phyloP scores from a whole-genome alignment of 2,329 filamentous ascomycete genomes.

The Epichloe aotearoae region DNA sequence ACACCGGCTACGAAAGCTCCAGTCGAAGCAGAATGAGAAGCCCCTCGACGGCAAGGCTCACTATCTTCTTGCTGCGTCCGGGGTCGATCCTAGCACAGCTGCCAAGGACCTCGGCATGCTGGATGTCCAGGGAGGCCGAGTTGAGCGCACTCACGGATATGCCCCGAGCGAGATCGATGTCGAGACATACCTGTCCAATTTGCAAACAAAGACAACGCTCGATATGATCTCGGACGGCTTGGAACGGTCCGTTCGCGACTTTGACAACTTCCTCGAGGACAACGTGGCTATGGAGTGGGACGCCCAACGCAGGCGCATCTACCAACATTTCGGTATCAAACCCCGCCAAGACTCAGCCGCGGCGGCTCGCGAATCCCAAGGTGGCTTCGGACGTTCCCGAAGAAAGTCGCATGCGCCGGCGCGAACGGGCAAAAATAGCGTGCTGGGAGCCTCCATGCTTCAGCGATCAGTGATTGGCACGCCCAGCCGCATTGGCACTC shows the following conservation, averaged over 20 bases:
- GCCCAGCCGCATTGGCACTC: conserved; percentile 50
- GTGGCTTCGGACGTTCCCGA: conserved; percentile 47
- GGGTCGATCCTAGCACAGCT: conserved; percentile 75
- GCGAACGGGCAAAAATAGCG: conserved; percentile 34
- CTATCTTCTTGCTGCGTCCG: conserved; percentile 85
- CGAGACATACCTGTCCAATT: conserved; percentile 67
- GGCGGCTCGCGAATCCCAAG: conserved; percentile 33
- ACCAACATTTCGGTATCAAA: conserved; percentile 89
- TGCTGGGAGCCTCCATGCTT: conserved; percentile 48
- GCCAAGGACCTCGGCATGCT: conserved; percentile 78
- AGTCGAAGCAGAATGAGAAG: conserved; percentile 42
- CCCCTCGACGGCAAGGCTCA: conserved; percentile 55
- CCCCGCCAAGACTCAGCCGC: conserved; percentile 34
- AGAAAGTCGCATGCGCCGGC: conserved; percentile 35
- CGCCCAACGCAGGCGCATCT: conserved; percentile 80
- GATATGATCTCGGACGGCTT: conserved; percentile 89
- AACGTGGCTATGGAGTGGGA: conserved; percentile 96
- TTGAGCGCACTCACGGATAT: conserved; percentile 29
- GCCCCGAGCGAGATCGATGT: conserved; percentile 49
- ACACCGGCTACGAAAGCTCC: conserved; percentile 66
- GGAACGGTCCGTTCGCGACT: conserved; percentile 77
- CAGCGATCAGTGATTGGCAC: conserved; percentile 80
- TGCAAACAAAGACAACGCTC: conserved; percentile 82
- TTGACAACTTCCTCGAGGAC: conserved; percentile 87
- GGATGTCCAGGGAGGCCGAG: conserved; percentile 40